Evolutionary conservation across 2,329 filamentous ascomycete genomes (phyloP).

Genomic region (Sphaerulina vaccinii): DNA sequence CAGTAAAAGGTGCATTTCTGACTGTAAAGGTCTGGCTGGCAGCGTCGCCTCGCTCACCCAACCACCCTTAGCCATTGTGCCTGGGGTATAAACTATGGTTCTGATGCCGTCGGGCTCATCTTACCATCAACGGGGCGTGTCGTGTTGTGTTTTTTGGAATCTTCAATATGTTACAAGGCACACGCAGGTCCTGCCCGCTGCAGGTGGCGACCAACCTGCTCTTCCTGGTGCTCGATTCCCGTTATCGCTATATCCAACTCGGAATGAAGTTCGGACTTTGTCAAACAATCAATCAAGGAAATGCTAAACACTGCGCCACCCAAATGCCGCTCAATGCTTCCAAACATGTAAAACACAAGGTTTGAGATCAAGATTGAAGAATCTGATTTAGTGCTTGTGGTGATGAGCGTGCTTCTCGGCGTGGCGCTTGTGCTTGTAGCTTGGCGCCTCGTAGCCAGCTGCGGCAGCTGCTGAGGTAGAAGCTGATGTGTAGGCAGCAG

Average conservation of each 20-base stretch:
- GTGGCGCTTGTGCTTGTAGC: constrained; percentile 33
- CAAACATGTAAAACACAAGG: constrained; percentile 10
- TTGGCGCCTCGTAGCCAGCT: constrained; percentile 26
- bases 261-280: background rate
- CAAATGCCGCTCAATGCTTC: constrained; percentile 7
- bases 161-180: constrained; percentile 13
- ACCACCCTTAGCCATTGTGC: background rate
- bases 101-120: constrained; percentile 22
- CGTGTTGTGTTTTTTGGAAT: constrained; percentile 4
- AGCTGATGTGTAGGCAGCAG: constrained; percentile 24
- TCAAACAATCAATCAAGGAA: background rate
- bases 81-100: constrained; percentile 3
- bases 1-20: no score
- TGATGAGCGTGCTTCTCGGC: constrained; percentile 33
- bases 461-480: constrained; percentile 31
- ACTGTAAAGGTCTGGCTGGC: no score
- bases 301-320: constrained; percentile 13
- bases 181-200: constrained; percentile 13
- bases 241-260: constrained; percentile 7
- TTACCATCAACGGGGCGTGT: constrained; percentile 18
- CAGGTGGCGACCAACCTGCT: background rate
- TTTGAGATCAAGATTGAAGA: background rate
- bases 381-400: constrained; percentile 14
- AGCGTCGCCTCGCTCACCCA: background rate
- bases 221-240: constrained; percentile 4